phyloP scores from a whole-genome alignment of 2,329 filamentous ascomycete genomes.

The Domatiomyces catenatus region DNA sequence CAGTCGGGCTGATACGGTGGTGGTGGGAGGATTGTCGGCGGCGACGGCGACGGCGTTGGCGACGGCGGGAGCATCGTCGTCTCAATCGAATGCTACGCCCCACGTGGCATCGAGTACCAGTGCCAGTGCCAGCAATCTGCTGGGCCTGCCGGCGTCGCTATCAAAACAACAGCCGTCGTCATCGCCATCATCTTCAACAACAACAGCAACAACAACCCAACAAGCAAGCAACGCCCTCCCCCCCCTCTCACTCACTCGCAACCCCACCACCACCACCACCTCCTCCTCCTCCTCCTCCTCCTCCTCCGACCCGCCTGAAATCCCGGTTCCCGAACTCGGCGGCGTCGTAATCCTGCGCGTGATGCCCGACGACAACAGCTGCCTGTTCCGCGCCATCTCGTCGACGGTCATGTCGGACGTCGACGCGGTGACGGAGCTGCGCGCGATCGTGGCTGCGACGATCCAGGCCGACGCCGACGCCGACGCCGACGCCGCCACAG shows the following conservation, averaged over 20 bases:
- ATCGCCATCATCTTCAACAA: no score
- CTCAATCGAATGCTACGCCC: not conserved
- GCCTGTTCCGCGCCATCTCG: constrained; percentile 80
- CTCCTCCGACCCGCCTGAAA: constrained; percentile 49
- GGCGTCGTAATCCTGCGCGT: constrained; percentile 60
- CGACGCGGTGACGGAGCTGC: constrained; percentile 55
- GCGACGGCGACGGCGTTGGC: constrained; percentile 4
- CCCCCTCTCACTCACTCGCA: constrained; percentile 27
- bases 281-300: no score
- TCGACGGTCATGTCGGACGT: constrained; percentile 56
- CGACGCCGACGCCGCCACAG: no score
- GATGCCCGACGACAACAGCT: constrained; percentile 94
- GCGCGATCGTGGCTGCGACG: constrained; percentile 60
- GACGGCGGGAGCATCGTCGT: not conserved
- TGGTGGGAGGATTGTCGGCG: no score
- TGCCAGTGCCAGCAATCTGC: not conserved
- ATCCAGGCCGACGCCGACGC: constrained; percentile 64
- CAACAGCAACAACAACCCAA: constrained; percentile 7
- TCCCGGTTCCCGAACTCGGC: constrained; percentile 40
- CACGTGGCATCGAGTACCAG: not conserved
- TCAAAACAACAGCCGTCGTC: no score
- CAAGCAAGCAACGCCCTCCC: no score
- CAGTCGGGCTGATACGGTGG: constrained; percentile 30
- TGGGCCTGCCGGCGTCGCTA: not conserved
- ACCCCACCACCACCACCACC: constrained; percentile 26